These are phyloP conservation scores for Alternaria gansuensis DNA, from an alignment of 2,329 filamentous ascomycete genomes.

Conservation along the genomic window DNA sequence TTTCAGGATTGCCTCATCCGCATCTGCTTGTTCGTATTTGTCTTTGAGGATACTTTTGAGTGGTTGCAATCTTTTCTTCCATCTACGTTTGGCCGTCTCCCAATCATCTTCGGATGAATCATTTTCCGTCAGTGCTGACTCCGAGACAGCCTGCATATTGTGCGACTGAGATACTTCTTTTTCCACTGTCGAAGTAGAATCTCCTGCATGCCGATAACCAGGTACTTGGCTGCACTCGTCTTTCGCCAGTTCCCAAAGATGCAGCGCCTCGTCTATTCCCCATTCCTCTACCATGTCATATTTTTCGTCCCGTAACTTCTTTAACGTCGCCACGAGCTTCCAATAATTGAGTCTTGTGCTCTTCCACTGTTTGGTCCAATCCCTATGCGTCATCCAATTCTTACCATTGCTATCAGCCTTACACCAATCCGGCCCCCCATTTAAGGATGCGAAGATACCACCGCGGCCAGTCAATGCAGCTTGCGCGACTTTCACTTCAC, in stretches of 20 bases:
- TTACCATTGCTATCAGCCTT: not conserved
- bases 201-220: constrained; percentile 2
- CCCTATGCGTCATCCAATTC: constrained; percentile 1
- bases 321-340: constrained; percentile 13
- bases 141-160: not conserved
- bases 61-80: constrained; percentile 2
- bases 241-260: constrained; percentile 17
- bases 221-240: constrained; percentile 16
- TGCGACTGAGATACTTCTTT: not conserved
- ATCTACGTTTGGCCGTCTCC: constrained; percentile 1
- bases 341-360: constrained; percentile 14
- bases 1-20: not conserved
- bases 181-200: not conserved
- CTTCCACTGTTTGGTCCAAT: constrained; percentile 10
- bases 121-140: not conserved
- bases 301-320: constrained; percentile 14
- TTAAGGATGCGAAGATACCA: constrained; percentile 21
- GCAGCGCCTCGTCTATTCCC: constrained; percentile 15
- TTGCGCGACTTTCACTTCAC: constrained; percentile 18
- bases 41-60: not conserved
- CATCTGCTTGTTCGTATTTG: not conserved
- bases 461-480: constrained; percentile 17
- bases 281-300: constrained; percentile 5
- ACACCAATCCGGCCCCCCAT: not conserved
- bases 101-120: not conserved